Base-by-base conservation (phyloP, 2,329 filamentous ascomycete species). In the Dactylellina drechsleri region DNA sequence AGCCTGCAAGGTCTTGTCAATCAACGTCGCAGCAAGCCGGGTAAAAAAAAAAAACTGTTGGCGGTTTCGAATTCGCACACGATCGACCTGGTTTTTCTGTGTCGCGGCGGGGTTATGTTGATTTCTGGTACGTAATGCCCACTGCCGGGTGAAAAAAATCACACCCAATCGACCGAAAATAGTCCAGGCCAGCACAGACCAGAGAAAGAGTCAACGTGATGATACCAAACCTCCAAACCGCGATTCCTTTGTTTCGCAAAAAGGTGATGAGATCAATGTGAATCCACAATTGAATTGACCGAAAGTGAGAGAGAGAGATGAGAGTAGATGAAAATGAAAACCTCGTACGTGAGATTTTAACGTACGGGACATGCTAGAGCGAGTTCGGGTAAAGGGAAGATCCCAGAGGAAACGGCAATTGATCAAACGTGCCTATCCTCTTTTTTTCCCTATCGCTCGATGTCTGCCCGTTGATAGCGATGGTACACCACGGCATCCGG, bases 41-140 rank as follows among this genome's bases (percentile, higher is more conserved):
- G 23, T 4, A 36, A 36, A 5, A 36, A 36, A 10, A 36, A 36
- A 36, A 36, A 10, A 36, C 1, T 2, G 6, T 47, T 12, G 13
- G 13, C 43, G 43, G 5, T 2, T 8, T 18, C 43, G 16, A 47
- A 47, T n/a, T 18, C 43, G 43, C 43, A 47, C 43, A n/a, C 16
- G 43, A 36, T 47, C 43, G 43, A 18, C 43, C n/a, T 1, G 12
- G 40, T n/a, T 23, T 43, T n/a, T n/a, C n/a, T 43, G 40, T 12
- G 43, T 47, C 43, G 43, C 43, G 43, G 61, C 53, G 23, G 15
- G 31, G 20, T 43, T 40, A 18, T 43, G 43, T 15, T 20, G 52
- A 36, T 36, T 62, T 61, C 56, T 47, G 20, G 65, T 68, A 68
- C 65, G 65, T 68, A 68, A 68, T 18, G 43, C 16, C n/a, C 43